These are phyloP conservation scores for Wickerhamomyces chaumierensis DNA, from an alignment of 805 yeast genomes.

Conservation along the genomic window DNA sequence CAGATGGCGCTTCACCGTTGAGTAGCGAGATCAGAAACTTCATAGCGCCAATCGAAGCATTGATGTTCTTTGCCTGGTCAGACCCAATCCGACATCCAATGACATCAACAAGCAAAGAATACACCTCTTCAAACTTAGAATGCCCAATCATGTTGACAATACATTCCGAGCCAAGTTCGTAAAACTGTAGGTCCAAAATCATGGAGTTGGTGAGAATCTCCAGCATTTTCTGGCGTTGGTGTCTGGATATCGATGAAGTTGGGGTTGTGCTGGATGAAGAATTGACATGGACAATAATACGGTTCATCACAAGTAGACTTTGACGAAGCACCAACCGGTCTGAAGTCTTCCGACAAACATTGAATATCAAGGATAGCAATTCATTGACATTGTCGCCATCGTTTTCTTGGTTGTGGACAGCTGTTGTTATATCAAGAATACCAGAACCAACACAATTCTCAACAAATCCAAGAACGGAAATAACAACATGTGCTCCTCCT, in stretches of 20 bases:
- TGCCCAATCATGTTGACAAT: slow-evolving; percentile 23
- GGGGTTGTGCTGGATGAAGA: no score
- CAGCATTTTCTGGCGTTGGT: slow-evolving; percentile 18
- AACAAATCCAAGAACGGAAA: no score
- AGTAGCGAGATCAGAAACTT: slow-evolving; percentile 24
- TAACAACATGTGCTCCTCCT: no score
- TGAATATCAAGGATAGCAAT: slow-evolving; percentile 24
- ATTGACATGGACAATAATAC: slow-evolving; percentile 24
- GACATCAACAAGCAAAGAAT: no score
- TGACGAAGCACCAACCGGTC: slow-evolving; percentile 24
- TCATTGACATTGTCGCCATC: slow-evolving; percentile 27
- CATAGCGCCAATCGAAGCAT: slow-evolving; percentile 28
- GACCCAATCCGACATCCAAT: slow-evolving; percentile 5
- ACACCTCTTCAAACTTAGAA: background rate
- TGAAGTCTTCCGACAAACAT: slow-evolving; percentile 29
- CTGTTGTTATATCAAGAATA: no score
- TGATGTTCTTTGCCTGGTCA: slow-evolving; percentile 13
- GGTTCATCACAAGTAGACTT: slow-evolving; percentile 30
- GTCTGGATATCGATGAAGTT: no score
- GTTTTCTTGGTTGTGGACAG: no score
- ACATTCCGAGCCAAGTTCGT: slow-evolving; percentile 26
- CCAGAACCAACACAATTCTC: no score
- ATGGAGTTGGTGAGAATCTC: slow-evolving; percentile 35
- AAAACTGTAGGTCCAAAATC: slow-evolving; percentile 24
- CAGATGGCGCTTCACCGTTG: no score